These are phyloP conservation scores for Hamamelis virginiana DNA, from an alignment of 164 flowering plant genomes.

Conservation along the genomic window DNA sequence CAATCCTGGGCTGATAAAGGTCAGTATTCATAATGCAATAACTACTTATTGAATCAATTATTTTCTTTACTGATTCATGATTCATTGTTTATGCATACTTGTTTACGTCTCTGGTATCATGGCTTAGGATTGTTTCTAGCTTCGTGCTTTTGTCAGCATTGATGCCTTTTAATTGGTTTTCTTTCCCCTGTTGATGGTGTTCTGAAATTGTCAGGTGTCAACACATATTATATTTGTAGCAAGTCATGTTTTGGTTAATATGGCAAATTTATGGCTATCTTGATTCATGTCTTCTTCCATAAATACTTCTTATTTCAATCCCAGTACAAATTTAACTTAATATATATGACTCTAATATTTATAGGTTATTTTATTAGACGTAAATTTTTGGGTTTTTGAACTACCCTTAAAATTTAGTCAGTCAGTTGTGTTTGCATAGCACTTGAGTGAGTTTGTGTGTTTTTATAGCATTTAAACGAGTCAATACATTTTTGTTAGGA, in stretches of 20 bases:
- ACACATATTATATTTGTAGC: not conserved
- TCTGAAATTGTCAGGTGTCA: too few relatives aligned
- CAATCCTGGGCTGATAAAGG: conserved; percentile 69
- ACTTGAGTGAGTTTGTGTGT: not conserved
- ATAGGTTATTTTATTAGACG: too few relatives aligned
- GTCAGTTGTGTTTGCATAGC: not conserved
- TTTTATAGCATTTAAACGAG: not conserved
- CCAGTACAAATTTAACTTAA: too few relatives aligned
- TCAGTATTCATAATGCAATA: conserved; percentile 17
- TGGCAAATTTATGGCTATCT: not conserved
- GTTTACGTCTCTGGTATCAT: too few relatives aligned
- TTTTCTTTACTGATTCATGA: too few relatives aligned
- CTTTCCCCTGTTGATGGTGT: not conserved
- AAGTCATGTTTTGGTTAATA: not conserved
- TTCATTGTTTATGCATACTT: too few relatives aligned
- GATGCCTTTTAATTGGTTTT: not conserved
- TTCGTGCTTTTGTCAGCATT: not conserved
- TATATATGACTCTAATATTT: too few relatives aligned
- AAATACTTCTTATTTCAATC: too few relatives aligned
- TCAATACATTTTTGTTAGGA: not conserved
- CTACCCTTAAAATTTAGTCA: not conserved
- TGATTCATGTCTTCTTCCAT: not conserved
- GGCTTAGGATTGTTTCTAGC: not conserved
- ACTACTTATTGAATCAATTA: not conserved
- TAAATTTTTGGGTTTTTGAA: not conserved